These are phyloP conservation scores for Phaeotremella fagi DNA, from an alignment of 768 basidiomycete species.

Conservation along the genomic window DNA sequence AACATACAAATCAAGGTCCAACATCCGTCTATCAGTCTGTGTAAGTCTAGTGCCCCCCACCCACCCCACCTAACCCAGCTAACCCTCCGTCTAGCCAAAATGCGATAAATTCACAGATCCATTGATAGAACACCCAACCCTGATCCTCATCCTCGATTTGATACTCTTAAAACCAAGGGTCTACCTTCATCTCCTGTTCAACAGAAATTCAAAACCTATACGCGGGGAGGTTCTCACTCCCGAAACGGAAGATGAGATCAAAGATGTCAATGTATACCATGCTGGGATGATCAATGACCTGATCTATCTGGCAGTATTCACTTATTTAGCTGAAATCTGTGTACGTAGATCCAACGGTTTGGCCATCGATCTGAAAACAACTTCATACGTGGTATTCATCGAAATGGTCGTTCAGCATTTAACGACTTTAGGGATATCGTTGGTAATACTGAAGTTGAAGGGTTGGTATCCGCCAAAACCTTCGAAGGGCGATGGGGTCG, in stretches of 20 bases:
- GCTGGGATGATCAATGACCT: conserved; percentile 4
- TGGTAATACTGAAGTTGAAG: conserved; percentile 11
- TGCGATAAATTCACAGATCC: conserved; percentile 47
- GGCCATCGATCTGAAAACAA: conserved; percentile 4
- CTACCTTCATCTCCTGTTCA: conserved; percentile 47
- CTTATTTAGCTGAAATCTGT: no score
- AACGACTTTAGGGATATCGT: conserved; percentile 12
- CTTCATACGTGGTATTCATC: conserved; percentile 1
- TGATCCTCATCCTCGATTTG: conserved; percentile 46
- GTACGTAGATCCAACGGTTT: conserved; percentile 9
- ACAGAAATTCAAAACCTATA: conserved; percentile 37
- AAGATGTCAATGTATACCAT: not conserved
- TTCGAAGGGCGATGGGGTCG: not conserved
- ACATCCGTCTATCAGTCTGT: conserved; percentile 47
- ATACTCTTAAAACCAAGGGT: conserved; percentile 47
- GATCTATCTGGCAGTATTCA: no score
- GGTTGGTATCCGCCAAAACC: conserved; percentile 23
- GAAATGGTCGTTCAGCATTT: conserved; percentile 30
- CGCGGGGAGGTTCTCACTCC: no score
- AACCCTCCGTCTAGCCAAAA: conserved; percentile 21
- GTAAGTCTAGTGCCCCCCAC: conserved; percentile 41
- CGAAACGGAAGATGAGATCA: conserved; percentile 5
- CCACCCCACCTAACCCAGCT: no score
- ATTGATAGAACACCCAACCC: conserved; percentile 46
- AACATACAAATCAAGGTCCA: conserved; percentile 46